Conservation (phyloP, 495 filamentous ascomycete species). For the Elasticomyces elasticus region DNA sequence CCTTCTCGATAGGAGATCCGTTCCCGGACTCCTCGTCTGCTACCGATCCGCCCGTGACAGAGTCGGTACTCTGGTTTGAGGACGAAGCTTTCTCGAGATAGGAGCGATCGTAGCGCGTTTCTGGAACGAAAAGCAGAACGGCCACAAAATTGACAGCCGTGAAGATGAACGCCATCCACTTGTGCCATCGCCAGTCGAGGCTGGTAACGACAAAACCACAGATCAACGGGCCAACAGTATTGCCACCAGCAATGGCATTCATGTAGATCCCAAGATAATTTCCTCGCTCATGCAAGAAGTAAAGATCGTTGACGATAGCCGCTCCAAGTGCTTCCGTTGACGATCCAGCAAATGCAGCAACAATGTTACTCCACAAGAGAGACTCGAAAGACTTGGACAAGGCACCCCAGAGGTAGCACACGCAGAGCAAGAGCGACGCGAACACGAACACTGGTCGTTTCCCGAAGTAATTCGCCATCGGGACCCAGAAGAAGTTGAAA, state of each 20-base stretch:
- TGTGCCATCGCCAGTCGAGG: slow-evolving; percentile 29
- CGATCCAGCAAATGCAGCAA: slow-evolving; percentile 29
- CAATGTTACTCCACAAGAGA: slow-evolving; percentile 29
- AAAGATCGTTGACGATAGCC: slow-evolving; percentile 29
- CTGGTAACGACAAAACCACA: slow-evolving; percentile 26
- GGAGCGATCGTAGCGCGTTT: slow-evolving; percentile 27
- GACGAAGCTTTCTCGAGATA: background rate
- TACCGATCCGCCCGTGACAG: background rate
- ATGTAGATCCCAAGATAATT: slow-evolving; percentile 28
- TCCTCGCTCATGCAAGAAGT: slow-evolving; percentile 27
- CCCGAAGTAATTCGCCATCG: slow-evolving; percentile 31
- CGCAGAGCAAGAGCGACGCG: slow-evolving; percentile 23
- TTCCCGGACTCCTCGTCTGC: slow-evolving; percentile 12
- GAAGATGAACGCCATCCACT: slow-evolving; percentile 29
- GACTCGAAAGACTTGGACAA: slow-evolving; percentile 22
- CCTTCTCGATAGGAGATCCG: slow-evolving; percentile 12
- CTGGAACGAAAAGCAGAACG: slow-evolving; percentile 28
- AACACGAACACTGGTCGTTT: slow-evolving; percentile 31
- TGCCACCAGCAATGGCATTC: slow-evolving; percentile 28
- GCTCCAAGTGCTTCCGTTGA: slow-evolving; percentile 29
- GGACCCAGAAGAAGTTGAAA: slow-evolving; percentile 34
- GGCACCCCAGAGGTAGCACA: slow-evolving; percentile 30
- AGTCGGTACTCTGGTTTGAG: background rate
- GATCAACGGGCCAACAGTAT: slow-evolving; percentile 29
- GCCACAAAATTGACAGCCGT: slow-evolving; percentile 27